Evolutionary conservation across 768 basidiomycete species (phyloP), one percentile per base, ranked within the genome.

Genomic region (Pluteus cervinus): DNA sequence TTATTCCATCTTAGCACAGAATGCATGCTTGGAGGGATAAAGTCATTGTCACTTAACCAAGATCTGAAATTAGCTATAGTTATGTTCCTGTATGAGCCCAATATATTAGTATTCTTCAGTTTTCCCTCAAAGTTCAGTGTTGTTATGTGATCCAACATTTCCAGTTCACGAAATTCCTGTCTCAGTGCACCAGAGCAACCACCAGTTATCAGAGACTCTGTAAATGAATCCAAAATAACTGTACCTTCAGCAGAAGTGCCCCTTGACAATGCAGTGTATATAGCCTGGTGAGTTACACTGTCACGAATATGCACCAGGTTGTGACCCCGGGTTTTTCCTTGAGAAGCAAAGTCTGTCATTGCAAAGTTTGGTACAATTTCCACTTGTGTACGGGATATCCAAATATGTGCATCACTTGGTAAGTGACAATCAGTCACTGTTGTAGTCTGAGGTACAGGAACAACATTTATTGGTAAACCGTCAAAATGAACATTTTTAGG

Each of bases 101-200:
- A n/a, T n/a, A n/a, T n/a, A n/a, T n/a, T n/a, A n/a, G n/a, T n/a
- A n/a, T n/a, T n/a, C n/a, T n/a, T n/a, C n/a, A n/a, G n/a, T n/a
- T n/a, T n/a, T n/a, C n/a, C n/a, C n/a, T n/a, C n/a, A n/a, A n/a
- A n/a, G n/a, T n/a, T n/a, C n/a, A n/a, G n/a, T n/a, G n/a, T n/a
- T n/a, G n/a, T 65, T 1, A 68, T 55, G 7, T 60, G 46, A 50
- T 66, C 55, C 1, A 68, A 39, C 1, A 65, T 22, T 35, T 67
- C 58, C 0, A 66, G 41, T 25, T 64, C 59, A 5, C 56, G 24
- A 22, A 58, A 62, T 35, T 65, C 58, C 37, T 62, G 56, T 12
- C 51, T 23, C 1, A 63, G 30, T 15, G 37, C 41, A 2, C 57
- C 54, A 10, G 41, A 43, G 5, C 44, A 42, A 3, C 53, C 55